phyloP scores from a whole-genome alignment of 306 rosid species.

The Cucurbita argyrosperma region DNA sequence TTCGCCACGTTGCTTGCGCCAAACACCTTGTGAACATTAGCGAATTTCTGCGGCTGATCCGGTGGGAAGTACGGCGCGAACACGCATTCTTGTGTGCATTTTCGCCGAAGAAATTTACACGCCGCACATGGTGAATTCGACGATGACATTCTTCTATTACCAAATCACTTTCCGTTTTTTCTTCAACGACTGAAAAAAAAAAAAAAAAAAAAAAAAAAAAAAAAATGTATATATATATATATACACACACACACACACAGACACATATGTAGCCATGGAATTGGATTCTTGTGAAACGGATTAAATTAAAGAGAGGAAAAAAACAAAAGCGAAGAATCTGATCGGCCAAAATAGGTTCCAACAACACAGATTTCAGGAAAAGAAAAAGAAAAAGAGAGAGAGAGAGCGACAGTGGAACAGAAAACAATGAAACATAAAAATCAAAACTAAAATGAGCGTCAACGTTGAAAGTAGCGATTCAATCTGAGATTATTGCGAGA shows the following conservation, averaged over 20 bases:
- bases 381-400: not conserved
- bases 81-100: slow-evolving; percentile 87
- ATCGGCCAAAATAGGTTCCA: no score
- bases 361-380: not conserved
- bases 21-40: slow-evolving; percentile 74
- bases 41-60: slow-evolving; percentile 70
- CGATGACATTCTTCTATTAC: not conserved
- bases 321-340: not conserved
- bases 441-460: not conserved
- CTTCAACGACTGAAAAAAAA: not conserved
- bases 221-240: no score
- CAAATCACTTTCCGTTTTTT: no score
- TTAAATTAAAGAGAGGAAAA: no score
- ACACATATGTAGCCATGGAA: no score
- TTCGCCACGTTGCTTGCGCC: slow-evolving; percentile 89
- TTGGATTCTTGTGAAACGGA: no score
- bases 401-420: slow-evolving; percentile 31
- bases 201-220: not conserved
- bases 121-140: slow-evolving; percentile 90
- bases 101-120: slow-evolving; percentile 62
- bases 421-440: slow-evolving; percentile 18
- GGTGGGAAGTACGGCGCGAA: slow-evolving; percentile 96
- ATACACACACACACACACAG: no score
- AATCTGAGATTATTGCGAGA: no score
- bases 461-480: no score